Evolutionary conservation across 176 grass and related monocot species (phyloP).

Genomic region (Cenchrus purpureus): DNA sequence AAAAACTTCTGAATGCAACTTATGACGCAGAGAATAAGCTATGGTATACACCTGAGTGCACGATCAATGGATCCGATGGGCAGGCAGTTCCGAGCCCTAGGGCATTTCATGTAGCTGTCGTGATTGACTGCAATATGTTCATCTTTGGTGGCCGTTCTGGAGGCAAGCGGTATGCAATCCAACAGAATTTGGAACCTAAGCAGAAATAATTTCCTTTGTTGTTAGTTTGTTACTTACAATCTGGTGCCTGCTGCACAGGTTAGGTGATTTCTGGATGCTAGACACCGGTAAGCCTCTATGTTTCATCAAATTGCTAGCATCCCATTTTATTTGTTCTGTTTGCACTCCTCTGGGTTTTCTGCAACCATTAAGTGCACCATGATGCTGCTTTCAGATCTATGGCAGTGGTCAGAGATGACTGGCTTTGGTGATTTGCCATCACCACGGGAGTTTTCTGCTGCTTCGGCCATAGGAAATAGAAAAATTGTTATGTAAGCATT

Average conservation of each 20-base stretch:
- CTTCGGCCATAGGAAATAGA: slow-evolving; percentile 91
- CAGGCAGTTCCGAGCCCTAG: slow-evolving; percentile 74
- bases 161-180: slow-evolving; percentile 64
- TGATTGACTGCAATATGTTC: slow-evolving; percentile 81
- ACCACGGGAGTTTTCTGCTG: slow-evolving; percentile 80
- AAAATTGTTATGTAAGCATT: slow-evolving; percentile 83
- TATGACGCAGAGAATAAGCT: slow-evolving; percentile 73
- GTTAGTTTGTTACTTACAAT: slow-evolving; percentile 42
- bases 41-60: slow-evolving; percentile 93
- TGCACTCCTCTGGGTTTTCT: not conserved
- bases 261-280: slow-evolving; percentile 99
- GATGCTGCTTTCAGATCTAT: slow-evolving; percentile 65
- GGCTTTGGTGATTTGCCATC: slow-evolving; percentile 95
- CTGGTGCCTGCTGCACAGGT: slow-evolving; percentile 40
- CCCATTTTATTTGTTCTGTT: not conserved
- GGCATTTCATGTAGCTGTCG: slow-evolving; percentile 80
- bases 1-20: not conserved
- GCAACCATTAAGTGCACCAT: not conserved
- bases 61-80: slow-evolving; percentile 61
- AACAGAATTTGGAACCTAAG: not conserved
- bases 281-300: slow-evolving; percentile 65
- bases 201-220: not conserved
- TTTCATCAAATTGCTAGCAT: not conserved
- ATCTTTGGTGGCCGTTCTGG: slow-evolving; percentile 85
- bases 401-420: slow-evolving; percentile 96